Evolutionary conservation across 176 grass and related monocot species (phyloP).

Genomic region (Musa itinerans): DNA sequence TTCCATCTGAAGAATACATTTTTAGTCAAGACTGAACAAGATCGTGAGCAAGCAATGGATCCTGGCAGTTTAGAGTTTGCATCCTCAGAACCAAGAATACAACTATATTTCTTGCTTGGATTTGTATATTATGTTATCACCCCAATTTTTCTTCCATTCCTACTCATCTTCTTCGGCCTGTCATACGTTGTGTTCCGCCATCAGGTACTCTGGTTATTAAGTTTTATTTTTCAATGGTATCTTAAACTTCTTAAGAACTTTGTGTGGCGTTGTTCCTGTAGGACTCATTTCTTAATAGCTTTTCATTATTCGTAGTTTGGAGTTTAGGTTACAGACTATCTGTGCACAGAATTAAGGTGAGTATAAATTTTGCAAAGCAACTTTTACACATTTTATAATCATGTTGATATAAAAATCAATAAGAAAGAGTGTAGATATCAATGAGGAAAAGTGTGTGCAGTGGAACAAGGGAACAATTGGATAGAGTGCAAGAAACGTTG

Average conservation of each 20-base stretch:
- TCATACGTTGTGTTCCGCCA: conserved; percentile 93
- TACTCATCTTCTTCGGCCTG: conserved; percentile 79
- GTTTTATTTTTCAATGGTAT: not conserved
- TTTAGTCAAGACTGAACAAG: conserved; percentile 78
- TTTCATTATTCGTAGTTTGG: not conserved
- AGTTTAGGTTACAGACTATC: not conserved
- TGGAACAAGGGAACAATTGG: not conserved
- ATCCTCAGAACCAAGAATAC: conserved; percentile 69
- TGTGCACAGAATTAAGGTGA: not conserved
- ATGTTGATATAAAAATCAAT: not conserved
- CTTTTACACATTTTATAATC: not conserved
- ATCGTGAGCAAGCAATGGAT: conserved; percentile 82
- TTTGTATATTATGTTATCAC: conserved; percentile 85
- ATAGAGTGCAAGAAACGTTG: not conserved
- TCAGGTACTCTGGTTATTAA: conserved; percentile 43
- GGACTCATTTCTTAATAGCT: not conserved
- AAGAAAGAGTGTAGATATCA: not conserved
- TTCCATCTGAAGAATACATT: conserved; percentile 93
- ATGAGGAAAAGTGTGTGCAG: not conserved
- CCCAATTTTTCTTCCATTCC: conserved; percentile 85
- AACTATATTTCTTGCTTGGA: conserved; percentile 87
- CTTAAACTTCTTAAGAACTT: not conserved
- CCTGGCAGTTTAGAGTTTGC: conserved; percentile 82
- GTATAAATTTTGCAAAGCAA: not conserved
- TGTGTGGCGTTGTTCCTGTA: not conserved